Evolutionary conservation across 2,329 filamentous ascomycete genomes (phyloP).

Genomic region (Myriosclerotinia duriaeana): DNA sequence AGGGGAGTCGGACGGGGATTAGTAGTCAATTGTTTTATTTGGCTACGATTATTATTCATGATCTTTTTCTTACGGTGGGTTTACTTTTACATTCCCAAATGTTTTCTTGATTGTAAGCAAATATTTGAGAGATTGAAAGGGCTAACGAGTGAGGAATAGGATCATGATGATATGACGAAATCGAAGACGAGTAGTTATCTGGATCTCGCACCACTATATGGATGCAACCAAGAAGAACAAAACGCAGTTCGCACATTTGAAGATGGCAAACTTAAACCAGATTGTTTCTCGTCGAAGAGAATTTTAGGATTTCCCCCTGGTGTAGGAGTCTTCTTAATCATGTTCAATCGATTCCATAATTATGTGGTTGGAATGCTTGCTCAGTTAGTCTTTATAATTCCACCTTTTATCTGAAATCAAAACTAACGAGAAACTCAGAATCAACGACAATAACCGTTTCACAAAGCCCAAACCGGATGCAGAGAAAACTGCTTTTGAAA

Average conservation of each 20-base stretch:
- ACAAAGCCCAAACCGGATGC: slow-evolving; percentile 60
- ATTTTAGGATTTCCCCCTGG: slow-evolving; percentile 70
- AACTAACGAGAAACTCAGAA: slow-evolving; percentile 43
- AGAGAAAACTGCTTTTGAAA: slow-evolving; percentile 56
- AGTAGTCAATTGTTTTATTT: slow-evolving; percentile 50
- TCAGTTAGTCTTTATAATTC: slow-evolving; percentile 43
- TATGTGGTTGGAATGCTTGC: slow-evolving; percentile 76
- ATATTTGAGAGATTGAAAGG: background rate
- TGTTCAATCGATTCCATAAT: slow-evolving; percentile 79
- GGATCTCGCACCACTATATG: slow-evolving; percentile 49
- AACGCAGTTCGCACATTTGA: slow-evolving; percentile 54
- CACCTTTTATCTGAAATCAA: too few species aligned
- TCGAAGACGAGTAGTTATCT: slow-evolving; percentile 44
- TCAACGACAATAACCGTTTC: slow-evolving; percentile 83
- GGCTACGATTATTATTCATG: slow-evolving; percentile 53
- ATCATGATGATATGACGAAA: slow-evolving; percentile 19
- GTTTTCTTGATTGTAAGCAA: background rate
- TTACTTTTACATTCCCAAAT: too few species aligned
- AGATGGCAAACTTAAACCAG: slow-evolving; percentile 69
- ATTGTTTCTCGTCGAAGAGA: slow-evolving; percentile 69
- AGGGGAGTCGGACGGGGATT: slow-evolving; percentile 44
- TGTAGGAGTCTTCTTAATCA: slow-evolving; percentile 68
- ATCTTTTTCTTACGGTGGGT: slow-evolving; percentile 44
- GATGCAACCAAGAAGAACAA: slow-evolving; percentile 40
- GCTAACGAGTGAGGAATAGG: background rate